Evolutionary conservation across 257 asterid genomes (phyloP), one percentile per base, ranked within the genome.

Genomic region (Nicotiana paniculata): DNA sequence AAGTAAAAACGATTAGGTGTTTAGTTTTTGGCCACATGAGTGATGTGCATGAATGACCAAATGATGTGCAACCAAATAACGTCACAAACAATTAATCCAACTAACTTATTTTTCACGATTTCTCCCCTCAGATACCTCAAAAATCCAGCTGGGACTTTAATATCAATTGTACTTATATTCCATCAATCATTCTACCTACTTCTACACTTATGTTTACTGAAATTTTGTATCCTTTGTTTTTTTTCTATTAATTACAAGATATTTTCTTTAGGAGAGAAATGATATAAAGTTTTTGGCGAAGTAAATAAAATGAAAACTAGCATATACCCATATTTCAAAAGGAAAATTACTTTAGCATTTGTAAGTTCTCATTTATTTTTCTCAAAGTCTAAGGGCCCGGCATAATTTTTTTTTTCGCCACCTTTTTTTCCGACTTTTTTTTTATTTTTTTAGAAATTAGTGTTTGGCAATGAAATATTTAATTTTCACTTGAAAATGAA

Each of bases 131-230:
- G 21, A 21, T 72, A 57, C 8, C 63, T 57, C 63, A 57, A 57
- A 16, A 16, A 24, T 48, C 43, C 62, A 74, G 79, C 43, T 48
- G n/a, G 79, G 39, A 74, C 43, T 74, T 72, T 24, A 46, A 74
- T 74, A 16, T 11, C 43, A 72, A 24, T 6, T 26, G 63, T 51
- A 74, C 79, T 74, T 74, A 51, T 48, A 48, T 74, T 74, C 79
- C 79, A 74, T 51, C 79, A 51, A 74, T 74, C 79, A 74, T 74
- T 51, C 63, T 74, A 74, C 43, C 79, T 48, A 24, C 79, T 48
- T 26, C 79, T 26, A 26, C 59, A 43, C 24, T 39, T 39, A 5
- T 2, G 54, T 37, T 68, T 68, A 35, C 77, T 35, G 17, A 35
- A 35, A 17, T 68, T 5, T 57, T 57, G 10, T 57, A 57, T 17